A percentile compares a stretch with the other conserved stretches of the same genome.
These are phyloP conservation scores for Volvox carteri DNA, from an alignment of 163 green algal species.

Conservation along the genomic window DNA sequence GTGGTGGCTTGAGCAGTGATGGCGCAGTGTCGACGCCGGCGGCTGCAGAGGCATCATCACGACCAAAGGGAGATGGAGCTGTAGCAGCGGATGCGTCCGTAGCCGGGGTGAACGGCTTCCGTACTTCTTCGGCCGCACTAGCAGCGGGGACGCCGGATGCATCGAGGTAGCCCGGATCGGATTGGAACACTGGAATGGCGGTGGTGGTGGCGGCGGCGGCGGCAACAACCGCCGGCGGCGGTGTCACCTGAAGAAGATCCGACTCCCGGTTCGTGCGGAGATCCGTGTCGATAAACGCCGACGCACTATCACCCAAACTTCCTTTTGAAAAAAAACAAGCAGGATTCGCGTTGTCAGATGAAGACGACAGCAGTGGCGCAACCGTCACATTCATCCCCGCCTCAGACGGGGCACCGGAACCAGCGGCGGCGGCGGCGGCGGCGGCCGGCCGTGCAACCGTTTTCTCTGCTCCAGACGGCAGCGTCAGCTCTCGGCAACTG, in stretches of 20 bases:
- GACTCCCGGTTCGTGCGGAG: too few species aligned
- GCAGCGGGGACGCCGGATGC: too few species aligned
- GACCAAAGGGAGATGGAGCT: not conserved
- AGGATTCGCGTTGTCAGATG: too few species aligned
- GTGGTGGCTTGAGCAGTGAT: not conserved
- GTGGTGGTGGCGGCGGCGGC: not conserved
- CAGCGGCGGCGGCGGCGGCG: not conserved
- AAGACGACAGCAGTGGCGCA: too few species aligned
- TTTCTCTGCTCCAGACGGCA: not conserved
- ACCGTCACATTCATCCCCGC: too few species aligned
- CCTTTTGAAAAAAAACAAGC: too few species aligned
- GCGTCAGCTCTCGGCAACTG: not conserved
- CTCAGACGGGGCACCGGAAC: too few species aligned
- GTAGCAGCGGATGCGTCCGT: not conserved
- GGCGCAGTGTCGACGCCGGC: not conserved
- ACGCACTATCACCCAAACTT: too few species aligned
- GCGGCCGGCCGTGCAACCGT: not conserved
- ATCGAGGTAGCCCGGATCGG: not conserved
- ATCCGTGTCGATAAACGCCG: too few species aligned
- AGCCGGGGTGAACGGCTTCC: too few species aligned
- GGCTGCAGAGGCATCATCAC: not conserved
- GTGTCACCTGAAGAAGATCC: too few species aligned
- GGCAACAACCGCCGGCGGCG: not conserved
- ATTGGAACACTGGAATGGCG: not conserved
- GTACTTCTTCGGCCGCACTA: too few species aligned